These are phyloP conservation scores for Tremella mesenterica DNA, from an alignment of 768 basidiomycete species.

Conservation along the genomic window DNA sequence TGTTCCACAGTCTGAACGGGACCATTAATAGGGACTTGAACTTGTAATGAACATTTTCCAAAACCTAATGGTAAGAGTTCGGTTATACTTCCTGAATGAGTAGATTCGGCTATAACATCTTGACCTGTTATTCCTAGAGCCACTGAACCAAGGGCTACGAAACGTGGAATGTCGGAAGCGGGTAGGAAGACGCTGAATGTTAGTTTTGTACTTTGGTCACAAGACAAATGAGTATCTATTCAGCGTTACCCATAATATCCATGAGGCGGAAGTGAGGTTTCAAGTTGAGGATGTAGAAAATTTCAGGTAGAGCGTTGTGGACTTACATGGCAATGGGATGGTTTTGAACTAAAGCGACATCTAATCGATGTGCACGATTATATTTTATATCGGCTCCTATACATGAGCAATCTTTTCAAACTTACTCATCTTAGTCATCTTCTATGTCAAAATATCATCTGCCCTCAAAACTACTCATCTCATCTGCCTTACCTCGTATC, in stretches of 20 bases:
- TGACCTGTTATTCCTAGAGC: conserved; percentile 96
- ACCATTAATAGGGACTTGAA: conserved; percentile 78
- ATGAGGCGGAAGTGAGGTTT: too few relatives aligned
- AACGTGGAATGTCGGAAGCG: conserved; percentile 92
- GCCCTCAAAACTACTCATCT: too few relatives aligned
- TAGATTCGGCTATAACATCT: conserved; percentile 86
- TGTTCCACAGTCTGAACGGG: conserved; percentile 63
- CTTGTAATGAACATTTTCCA: conserved; percentile 72
- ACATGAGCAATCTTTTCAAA: background rate
- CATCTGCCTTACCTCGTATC: too few relatives aligned
- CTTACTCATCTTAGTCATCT: background rate
- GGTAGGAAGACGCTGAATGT: conserved; percentile 79
- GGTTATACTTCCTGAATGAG: conserved; percentile 67
- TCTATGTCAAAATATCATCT: too few relatives aligned
- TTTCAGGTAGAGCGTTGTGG: too few relatives aligned
- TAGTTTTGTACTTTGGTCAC: too few relatives aligned
- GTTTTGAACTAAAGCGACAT: conserved; percentile 88
- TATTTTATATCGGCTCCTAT: conserved; percentile 80
- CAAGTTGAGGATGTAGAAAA: too few relatives aligned
- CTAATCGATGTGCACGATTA: conserved; percentile 72
- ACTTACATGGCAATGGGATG: conserved; percentile 85
- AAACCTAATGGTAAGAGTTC: conserved; percentile 79
- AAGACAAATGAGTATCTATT: background rate
- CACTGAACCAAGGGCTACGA: conserved; percentile 94
- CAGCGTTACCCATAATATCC: too few relatives aligned